Conservation (phyloP, 129 eudicot genomes). For the Flaveria brownii region DNA sequence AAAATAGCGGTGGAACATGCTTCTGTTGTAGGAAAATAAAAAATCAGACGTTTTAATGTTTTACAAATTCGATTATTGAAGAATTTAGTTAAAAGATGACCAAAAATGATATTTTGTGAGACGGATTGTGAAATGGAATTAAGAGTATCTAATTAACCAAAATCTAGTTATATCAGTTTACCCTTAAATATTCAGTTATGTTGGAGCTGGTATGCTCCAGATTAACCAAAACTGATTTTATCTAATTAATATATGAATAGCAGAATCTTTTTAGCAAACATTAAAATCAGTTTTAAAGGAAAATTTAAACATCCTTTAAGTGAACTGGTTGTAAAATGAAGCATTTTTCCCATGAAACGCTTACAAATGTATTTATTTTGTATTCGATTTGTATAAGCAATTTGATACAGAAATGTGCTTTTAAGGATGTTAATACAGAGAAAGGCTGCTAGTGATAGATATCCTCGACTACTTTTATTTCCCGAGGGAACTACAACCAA, state of each 20-base stretch:
- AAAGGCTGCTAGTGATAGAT: constrained; percentile 81
- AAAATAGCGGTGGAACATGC: background rate
- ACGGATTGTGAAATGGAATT: background rate
- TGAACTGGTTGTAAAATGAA: background rate
- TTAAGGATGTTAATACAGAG: constrained; percentile 94
- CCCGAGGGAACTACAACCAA: constrained; percentile 99
- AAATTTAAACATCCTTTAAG: constrained; percentile 4
- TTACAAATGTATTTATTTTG: background rate
- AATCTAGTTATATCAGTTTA: background rate
- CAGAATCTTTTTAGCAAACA: background rate
- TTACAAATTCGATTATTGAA: background rate
- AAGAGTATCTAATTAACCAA: background rate
- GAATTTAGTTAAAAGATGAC: background rate
- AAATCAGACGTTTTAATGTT: background rate
- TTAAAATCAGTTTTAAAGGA: background rate
- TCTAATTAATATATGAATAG: background rate
- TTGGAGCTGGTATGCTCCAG: background rate
- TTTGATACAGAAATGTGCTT: constrained; percentile 91
- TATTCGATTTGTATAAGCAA: constrained; percentile 47
- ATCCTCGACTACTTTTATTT: constrained; percentile 96
- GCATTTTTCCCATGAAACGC: background rate
- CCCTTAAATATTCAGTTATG: background rate
- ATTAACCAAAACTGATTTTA: background rate
- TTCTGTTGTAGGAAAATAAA: background rate
- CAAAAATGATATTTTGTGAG: background rate